Conservation (phyloP, 129 eudicot genomes). For the Dittrichia graveolens region DNA sequence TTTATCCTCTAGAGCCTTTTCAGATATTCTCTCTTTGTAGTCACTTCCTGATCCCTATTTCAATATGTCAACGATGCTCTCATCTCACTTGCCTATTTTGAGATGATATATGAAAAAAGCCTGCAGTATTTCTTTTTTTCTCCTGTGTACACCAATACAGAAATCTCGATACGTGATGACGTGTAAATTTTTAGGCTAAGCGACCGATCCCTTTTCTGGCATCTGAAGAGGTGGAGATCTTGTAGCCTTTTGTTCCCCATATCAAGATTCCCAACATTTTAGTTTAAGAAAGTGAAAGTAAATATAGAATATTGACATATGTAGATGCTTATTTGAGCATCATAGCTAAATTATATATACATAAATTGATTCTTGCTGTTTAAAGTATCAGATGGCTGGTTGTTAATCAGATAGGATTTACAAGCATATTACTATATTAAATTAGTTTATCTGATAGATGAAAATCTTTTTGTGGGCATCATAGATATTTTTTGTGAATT, state of each 20-base stretch:
- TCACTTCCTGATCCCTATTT: constrained; percentile 15
- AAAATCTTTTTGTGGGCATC: constrained; percentile 14
- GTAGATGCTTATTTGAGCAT: constrained; percentile 39
- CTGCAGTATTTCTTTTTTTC: background rate
- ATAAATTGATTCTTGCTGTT: constrained; percentile 35
- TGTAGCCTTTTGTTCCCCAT: constrained; percentile 32
- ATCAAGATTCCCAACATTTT: constrained; percentile 35
- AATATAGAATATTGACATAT: constrained; percentile 32
- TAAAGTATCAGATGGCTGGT: constrained; percentile 35
- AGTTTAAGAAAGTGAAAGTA: constrained; percentile 27
- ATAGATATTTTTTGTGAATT: constrained; percentile 6
- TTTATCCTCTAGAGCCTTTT: constrained; percentile 21
- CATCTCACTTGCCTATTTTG: constrained; percentile 2
- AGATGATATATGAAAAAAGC: constrained; percentile 13
- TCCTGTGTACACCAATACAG: background rate
- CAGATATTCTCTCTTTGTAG: constrained; percentile 21
- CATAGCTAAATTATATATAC: constrained; percentile 34
- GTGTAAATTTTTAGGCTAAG: constrained; percentile 30
- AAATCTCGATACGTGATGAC: constrained; percentile 11
- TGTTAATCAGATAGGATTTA: constrained; percentile 22
- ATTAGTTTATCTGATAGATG: constrained; percentile 28
- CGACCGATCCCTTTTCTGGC: constrained; percentile 31
- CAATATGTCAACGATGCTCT: constrained; percentile 20
- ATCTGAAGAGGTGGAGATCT: constrained; percentile 40
- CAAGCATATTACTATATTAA: constrained; percentile 24